Percentiles rank a stretch among this genome's conserved stretches.
Conservation (phyloP, 2,329 filamentous ascomycete species). For the Exserohilum rostratum region DNA sequence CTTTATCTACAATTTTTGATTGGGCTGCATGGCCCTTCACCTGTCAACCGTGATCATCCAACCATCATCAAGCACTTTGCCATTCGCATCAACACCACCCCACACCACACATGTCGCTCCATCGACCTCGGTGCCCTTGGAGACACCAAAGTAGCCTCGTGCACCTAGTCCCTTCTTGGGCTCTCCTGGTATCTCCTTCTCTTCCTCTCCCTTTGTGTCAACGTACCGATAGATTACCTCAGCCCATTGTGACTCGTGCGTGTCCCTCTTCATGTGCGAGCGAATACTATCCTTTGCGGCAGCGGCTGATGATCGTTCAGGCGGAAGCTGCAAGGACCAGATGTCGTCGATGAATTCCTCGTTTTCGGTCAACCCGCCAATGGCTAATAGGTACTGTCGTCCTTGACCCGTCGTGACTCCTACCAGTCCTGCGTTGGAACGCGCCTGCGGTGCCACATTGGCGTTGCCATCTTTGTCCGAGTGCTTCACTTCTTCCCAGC, state of each 20-base stretch:
- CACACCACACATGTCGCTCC: conserved; percentile 58
- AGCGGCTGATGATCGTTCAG: conserved; percentile 55
- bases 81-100: conserved; percentile 58
- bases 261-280: conserved; percentile 52
- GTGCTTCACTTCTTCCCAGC: conserved; percentile 37
- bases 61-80: conserved; percentile 50
- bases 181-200: conserved; percentile 48
- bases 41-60: conserved; percentile 51
- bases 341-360: conserved; percentile 51
- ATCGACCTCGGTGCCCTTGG: conserved; percentile 53
- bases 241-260: conserved; percentile 58
- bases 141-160: conserved; percentile 48
- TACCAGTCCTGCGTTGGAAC: conserved; percentile 53
- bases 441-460: conserved; percentile 46
- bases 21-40: conserved; percentile 16
- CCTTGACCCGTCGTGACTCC: conserved; percentile 60
- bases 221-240: conserved; percentile 57
- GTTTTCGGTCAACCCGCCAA: conserved; percentile 53
- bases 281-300: conserved; percentile 59
- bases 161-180: conserved; percentile 51
- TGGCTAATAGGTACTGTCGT: conserved; percentile 58
- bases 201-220: conserved; percentile 52
- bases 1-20: neutral
- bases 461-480: conserved; percentile 14
- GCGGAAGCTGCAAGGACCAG: conserved; percentile 60